These are phyloP conservation scores for Isochrysis galbana DNA, from an alignment of 78 protist species.

Conservation along the genomic window DNA sequence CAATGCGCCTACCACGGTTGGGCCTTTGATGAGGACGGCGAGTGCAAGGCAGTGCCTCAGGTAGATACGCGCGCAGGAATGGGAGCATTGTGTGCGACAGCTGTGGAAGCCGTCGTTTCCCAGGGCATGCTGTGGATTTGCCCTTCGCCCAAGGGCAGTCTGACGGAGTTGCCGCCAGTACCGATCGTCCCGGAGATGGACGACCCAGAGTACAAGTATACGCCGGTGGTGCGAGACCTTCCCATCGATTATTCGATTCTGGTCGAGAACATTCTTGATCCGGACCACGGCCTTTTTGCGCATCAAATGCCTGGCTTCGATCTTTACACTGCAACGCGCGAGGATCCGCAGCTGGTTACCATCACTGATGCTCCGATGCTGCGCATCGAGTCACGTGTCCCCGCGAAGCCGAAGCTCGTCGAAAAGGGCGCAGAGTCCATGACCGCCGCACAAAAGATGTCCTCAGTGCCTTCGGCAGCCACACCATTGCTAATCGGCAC, in stretches of 20 bases:
- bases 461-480: background rate
- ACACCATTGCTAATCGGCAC: background rate
- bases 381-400: background rate
- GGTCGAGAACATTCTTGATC: constrained; percentile 14
- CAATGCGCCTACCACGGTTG: constrained; percentile 27
- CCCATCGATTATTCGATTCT: constrained; percentile 13
- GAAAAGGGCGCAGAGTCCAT: too few species aligned
- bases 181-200: constrained; percentile 13
- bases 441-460: too few species aligned
- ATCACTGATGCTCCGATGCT: background rate
- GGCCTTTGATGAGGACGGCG: background rate
- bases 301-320: background rate
- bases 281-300: constrained; percentile 3
- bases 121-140: background rate
- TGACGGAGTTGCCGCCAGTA: background rate
- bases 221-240: constrained; percentile 20
- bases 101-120: background rate
- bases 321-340: background rate
- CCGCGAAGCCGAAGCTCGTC: background rate
- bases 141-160: background rate
- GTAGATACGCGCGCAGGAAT: background rate
- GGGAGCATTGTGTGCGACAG: background rate
- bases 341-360: background rate
- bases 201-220: background rate
- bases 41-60: background rate